phyloP scores from a whole-genome alignment of 2,329 filamentous ascomycete genomes.

The Setomelanomma holmii region DNA sequence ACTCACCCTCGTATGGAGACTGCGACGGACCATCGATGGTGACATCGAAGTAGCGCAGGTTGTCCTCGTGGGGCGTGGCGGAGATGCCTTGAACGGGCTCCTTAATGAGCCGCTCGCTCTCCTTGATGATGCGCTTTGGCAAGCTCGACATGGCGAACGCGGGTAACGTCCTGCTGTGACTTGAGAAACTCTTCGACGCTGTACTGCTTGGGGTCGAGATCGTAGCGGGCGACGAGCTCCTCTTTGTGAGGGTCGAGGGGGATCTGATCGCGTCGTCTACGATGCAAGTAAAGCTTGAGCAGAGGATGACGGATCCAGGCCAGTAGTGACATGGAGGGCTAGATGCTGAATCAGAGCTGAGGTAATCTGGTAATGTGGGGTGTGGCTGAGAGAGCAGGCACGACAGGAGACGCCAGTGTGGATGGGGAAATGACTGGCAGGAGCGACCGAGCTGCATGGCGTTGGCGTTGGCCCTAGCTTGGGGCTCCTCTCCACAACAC shows the following conservation, averaged over 20 bases:
- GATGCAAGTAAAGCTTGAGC: constrained; percentile 7
- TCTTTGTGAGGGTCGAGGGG: constrained; percentile 3
- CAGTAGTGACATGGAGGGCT: neutral
- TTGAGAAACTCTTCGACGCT: constrained; percentile 1
- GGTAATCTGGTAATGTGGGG: no score
- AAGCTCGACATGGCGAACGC: constrained; percentile 63
- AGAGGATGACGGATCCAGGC: constrained; percentile 12
- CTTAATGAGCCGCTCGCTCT: constrained; percentile 95
- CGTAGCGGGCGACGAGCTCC: neutral
- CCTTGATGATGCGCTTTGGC: constrained; percentile 97
- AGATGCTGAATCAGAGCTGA: no score
- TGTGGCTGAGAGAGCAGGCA: no score
- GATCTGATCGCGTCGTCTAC: constrained; percentile 4
- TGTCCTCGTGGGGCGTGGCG: constrained; percentile 94
- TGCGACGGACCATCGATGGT: constrained; percentile 91
- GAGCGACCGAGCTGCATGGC: constrained; percentile 1
- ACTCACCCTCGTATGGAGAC: constrained; percentile 90
- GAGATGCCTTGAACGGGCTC: constrained; percentile 98
- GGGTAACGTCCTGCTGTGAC: constrained; percentile 4
- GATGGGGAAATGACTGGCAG: constrained; percentile 1
- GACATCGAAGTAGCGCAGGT: constrained; percentile 97
- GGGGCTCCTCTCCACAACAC: neutral
- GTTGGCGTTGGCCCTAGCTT: neutral
- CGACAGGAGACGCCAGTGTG: constrained; percentile 1
- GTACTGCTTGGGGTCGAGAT: constrained; percentile 2